Percentiles rank a stretch among this genome's conserved stretches.
Evolutionary conservation across 1,284 basidiomycete genomes (phyloP).

Genomic region (Abortiporus biennis): DNA sequence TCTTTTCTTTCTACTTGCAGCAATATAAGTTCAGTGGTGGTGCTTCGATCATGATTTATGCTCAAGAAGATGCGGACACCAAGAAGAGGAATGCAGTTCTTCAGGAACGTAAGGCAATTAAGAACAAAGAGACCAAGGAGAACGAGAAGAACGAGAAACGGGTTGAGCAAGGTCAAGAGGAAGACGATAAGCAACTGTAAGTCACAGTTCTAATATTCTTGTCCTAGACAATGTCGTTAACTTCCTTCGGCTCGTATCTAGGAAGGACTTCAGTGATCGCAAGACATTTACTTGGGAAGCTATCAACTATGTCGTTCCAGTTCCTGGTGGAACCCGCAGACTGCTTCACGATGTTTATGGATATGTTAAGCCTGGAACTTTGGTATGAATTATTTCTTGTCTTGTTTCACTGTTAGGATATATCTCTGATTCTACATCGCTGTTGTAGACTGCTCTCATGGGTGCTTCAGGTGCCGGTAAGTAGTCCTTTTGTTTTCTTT

Average conservation of each 20-base stretch:
- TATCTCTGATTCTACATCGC: not conserved
- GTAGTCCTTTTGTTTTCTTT: no score
- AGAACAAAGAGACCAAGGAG: conserved; percentile 25
- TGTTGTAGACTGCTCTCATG: conserved; percentile 53
- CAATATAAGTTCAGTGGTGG: conserved; percentile 44
- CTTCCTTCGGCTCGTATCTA: conserved; percentile 6
- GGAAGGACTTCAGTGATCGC: conserved; percentile 25
- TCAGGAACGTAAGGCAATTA: conserved; percentile 41
- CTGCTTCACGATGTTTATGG: conserved; percentile 85
- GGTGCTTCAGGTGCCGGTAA: conserved; percentile 75
- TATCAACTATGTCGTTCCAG: conserved; percentile 70
- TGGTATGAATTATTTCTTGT: conserved; percentile 25
- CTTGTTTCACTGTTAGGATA: not conserved
- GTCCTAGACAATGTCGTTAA: conserved; percentile 2
- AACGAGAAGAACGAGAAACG: conserved; percentile 10
- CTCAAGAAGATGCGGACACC: conserved; percentile 65
- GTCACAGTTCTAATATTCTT: conserved; percentile 16
- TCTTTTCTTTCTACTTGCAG: conserved; percentile 21
- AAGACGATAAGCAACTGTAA: conserved; percentile 19
- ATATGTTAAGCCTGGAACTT: conserved; percentile 82
- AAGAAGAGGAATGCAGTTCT: conserved; percentile 62
- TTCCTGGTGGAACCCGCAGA: conserved; percentile 61
- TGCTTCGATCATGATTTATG: conserved; percentile 55
- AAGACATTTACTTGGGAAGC: conserved; percentile 67
- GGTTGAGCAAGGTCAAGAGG: conserved; percentile 22